Base-by-base conservation (phyloP, 2,329 filamentous ascomycete genomes). In the Emericellopsis cladophorae region DNA sequence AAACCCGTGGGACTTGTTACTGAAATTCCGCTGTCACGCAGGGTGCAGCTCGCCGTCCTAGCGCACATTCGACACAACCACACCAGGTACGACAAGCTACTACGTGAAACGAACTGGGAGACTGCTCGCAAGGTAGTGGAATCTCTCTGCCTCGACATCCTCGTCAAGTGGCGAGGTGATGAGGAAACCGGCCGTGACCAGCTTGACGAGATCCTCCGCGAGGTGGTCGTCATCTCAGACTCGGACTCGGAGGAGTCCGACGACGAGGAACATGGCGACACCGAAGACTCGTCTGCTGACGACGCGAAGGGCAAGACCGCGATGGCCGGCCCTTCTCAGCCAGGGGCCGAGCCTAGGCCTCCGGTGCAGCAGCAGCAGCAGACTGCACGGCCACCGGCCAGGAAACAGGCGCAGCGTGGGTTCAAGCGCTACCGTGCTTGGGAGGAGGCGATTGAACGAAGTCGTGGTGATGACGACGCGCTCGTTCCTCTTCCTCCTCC, bases 131-230 rank as follows among this genome's bases (percentile, higher is more conserved):
- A 71, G 58, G 68, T 68, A 33, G 76, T 81, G 36, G 74, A 81
- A 49, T 58, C 66, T 26, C 60, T 76, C 12, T 81, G 78, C 46
- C 62, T 81, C 36, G 77, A 81, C 48, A 65, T 76, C 40, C 71
- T 82, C 55, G 72, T 81, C 65, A 81, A 81, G 71, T 82, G 78
- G 78, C 76, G 78, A 61, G 78, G 78, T 42, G 78, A 82, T 49
- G 78, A 82, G 55, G 78, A 82, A 54, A 81, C 72, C 15, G 78
- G 78, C 22, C 72, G 77, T 38, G 77, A 82, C 49, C 74, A 81
- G 54, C 66, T 81, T 14, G 77, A 81, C 44, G 76, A 81, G 52
- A 79, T 81, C 43, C 62, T 81, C 29, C 68, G 74, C 39, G 78
- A 82, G 55, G 74, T 81, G 10, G 74, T 81, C 40, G 71, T 81